phyloP scores from a whole-genome alignment of 257 asterid species.

The Solanum boliviense region DNA sequence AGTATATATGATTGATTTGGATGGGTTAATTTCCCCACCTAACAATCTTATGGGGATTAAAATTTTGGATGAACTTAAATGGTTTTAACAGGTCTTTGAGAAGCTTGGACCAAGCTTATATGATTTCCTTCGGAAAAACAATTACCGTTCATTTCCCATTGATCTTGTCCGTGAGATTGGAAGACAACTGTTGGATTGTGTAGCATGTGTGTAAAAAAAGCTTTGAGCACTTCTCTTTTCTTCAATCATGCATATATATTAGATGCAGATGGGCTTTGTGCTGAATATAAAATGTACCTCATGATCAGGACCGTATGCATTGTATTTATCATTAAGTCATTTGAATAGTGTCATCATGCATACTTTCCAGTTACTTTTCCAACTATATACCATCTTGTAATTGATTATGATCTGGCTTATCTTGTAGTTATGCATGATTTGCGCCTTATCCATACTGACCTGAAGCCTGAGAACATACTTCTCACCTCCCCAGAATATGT shows the following conservation, averaged over 20 bases:
- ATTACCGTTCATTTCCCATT: conserved; percentile 96
- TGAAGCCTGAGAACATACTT: conserved; percentile 95
- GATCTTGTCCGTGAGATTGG: conserved; percentile 98
- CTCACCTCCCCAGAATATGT: conserved; percentile 68
- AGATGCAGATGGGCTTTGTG: background rate
- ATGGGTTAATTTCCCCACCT: conserved; percentile 65
- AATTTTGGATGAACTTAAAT: conserved; percentile 58
- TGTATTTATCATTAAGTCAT: background rate
- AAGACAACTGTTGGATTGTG: conserved; percentile 97
- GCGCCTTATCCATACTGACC: conserved; percentile 80
- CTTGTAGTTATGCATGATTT: conserved; percentile 89
- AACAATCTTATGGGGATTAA: conserved; percentile 50
- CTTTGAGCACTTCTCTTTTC: background rate
- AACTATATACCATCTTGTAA: too few relatives aligned
- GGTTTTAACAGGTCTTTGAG: conserved; percentile 97
- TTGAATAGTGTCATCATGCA: background rate
- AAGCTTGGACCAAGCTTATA: conserved; percentile 99
- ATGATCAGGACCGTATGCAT: background rate
- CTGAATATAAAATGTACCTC: background rate
- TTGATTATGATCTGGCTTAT: background rate
- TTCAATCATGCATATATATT: background rate
- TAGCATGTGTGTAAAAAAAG: conserved; percentile 85
- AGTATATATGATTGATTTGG: conserved; percentile 70
- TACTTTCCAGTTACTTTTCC: background rate
- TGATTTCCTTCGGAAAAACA: conserved; percentile 98